phyloP scores from a whole-genome alignment of 768 basidiomycete species.

The Russula emetica region DNA sequence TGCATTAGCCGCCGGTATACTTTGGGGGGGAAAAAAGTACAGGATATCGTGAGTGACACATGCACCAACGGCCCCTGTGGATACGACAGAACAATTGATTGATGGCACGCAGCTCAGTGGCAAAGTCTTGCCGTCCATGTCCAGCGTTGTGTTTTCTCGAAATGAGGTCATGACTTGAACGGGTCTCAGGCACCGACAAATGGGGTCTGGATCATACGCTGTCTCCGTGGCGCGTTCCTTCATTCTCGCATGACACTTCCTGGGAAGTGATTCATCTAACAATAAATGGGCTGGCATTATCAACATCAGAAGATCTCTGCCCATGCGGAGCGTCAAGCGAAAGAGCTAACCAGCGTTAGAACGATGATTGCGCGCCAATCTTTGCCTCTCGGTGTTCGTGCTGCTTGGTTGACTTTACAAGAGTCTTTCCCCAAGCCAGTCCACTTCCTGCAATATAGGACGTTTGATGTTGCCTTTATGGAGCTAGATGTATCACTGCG shows the following conservation, averaged over 20 bases:
- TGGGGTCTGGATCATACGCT: slow-evolving; percentile 1
- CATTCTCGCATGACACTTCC: slow-evolving; percentile 1
- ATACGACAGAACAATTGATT: background rate
- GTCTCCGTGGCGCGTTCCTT: background rate
- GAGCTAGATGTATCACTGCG: background rate
- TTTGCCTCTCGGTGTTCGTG: background rate
- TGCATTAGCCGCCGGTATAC: slow-evolving; percentile 2
- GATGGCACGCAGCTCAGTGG: background rate
- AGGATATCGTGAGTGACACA: background rate
- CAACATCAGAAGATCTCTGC: background rate
- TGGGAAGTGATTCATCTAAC: background rate
- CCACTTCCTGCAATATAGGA: too few relatives aligned
- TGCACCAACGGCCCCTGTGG: slow-evolving; percentile 2
- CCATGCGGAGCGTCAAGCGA: background rate
- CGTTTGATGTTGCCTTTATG: background rate
- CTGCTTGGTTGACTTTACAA: background rate
- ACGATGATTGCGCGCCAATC: background rate
- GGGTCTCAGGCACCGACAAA: slow-evolving; percentile 12
- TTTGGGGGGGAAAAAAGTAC: background rate
- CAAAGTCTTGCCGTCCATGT: background rate
- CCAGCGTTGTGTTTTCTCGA: background rate
- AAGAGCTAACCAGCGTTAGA: background rate
- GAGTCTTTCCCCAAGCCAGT: background rate
- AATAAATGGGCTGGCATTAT: background rate
- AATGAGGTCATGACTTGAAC: background rate